Evolutionary conservation across 176 grass and related monocot species (phyloP), one percentile per base, ranked within the genome.

Genomic region (Hordeum marinum): DNA sequence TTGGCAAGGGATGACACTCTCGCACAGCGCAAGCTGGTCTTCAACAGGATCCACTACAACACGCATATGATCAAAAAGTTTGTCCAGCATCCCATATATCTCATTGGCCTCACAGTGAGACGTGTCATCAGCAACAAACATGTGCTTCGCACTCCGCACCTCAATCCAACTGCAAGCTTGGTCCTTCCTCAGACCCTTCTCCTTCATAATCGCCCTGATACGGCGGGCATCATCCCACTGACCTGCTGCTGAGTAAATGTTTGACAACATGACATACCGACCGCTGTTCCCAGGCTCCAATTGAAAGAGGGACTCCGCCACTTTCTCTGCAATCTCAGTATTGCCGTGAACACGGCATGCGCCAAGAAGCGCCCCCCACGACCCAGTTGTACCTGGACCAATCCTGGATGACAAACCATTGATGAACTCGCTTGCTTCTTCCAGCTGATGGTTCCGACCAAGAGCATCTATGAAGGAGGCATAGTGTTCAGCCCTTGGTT

Each of bases 91-190:
- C 35, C 66, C 73, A 71, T 91, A 91, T 74, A 96, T 87, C 59
- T 76, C 62, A 9, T 87, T 59, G 26, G 80, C 46, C 42, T 89
- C 62, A 27, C 8, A 11, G 72, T 96, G 88, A 76, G 91, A 93
- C 8, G 54, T 80, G 36, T 93, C 91, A 66, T 85, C 72, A 17
- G 86, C 88, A 13, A 93, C 4, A 13, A 96, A 91, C 81, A 82
- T 75, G 23, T 93, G 90, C 72, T 95, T 95, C 43, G 31, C 61
- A 77, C 88, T 82, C 67, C 67, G 87, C 86, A 95, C 83, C 81
- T 95, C 90, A 1, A 95, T 84, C 94, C 94, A 95, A 85, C 94
- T 93, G 52, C 77, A 92, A 80, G 88, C 94, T 76, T 88, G 90
- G 43, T 85, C 86, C 91, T 95, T 93, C 77, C 24, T 80, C 62